Evolutionary conservation across 805 yeast genomes (phyloP).

Genomic region (Lipomyces orientalis): DNA sequence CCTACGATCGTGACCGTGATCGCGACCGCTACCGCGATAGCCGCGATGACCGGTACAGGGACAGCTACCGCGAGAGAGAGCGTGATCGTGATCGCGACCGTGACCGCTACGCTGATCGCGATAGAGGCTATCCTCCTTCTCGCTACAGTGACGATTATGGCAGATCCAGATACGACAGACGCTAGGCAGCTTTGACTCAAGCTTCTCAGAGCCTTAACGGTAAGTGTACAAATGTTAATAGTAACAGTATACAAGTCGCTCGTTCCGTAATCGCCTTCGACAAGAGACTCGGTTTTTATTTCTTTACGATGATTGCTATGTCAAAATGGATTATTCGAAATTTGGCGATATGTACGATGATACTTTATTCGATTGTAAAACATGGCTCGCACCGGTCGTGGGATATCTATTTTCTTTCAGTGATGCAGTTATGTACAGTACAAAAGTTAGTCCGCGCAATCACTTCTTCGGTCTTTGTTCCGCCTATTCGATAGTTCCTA

Average conservation of each 20-base stretch:
- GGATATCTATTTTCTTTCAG: not conserved
- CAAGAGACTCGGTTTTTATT: not conserved
- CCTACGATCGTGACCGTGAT: slow-evolving; percentile 22
- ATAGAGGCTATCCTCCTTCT: slow-evolving; percentile 20
- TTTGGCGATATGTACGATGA: slow-evolving; percentile 1
- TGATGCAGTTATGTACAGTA: slow-evolving; percentile 1
- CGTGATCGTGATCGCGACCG: slow-evolving; percentile 24
- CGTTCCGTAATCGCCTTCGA: not conserved
- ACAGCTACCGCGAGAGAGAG: slow-evolving; percentile 20
- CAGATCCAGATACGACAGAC: slow-evolving; percentile 9
- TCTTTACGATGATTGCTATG: slow-evolving; percentile 1
- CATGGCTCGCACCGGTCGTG: slow-evolving; percentile 3
- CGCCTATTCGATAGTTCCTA: not conserved
- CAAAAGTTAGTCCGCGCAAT: not conserved
- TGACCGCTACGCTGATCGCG: slow-evolving; percentile 24
- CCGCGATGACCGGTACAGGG: slow-evolving; percentile 11
- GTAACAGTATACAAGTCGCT: not conserved
- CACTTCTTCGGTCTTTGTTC: not conserved
- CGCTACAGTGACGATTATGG: slow-evolving; percentile 4
- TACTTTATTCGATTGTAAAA: not conserved
- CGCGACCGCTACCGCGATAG: slow-evolving; percentile 27
- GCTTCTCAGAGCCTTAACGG: not conserved
- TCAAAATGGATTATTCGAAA: not conserved
- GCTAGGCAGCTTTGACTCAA: not conserved
- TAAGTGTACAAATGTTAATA: not conserved